phyloP scores from a whole-genome alignment of 2,329 filamentous ascomycete genomes.

The Arthrinium phaeospermum region DNA sequence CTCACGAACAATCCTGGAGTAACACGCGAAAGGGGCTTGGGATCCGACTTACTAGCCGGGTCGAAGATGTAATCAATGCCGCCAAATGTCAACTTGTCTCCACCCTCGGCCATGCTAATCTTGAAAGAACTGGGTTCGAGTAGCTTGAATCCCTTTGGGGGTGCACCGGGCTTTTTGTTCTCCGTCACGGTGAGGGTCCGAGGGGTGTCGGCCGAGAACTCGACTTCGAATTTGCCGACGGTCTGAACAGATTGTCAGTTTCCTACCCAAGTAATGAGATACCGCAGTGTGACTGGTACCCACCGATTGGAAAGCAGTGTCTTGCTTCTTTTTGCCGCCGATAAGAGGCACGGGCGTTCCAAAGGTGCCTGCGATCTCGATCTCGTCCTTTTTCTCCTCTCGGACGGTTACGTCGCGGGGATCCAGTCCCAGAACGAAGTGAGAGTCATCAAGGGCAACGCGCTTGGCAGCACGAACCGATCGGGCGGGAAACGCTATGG shows the following conservation, averaged over 20 bases:
- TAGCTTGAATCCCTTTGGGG: conserved; percentile 44
- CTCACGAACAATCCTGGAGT: too few relatives aligned
- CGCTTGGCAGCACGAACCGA: neutral
- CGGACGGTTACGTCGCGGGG: neutral
- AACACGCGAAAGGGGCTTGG: neutral
- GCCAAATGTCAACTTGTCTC: conserved; percentile 39
- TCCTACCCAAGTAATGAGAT: neutral
- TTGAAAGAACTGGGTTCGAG: conserved; percentile 45
- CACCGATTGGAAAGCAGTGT: conserved; percentile 9
- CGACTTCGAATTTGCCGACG: conserved; percentile 41
- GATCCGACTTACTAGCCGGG: conserved; percentile 37
- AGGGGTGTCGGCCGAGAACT: conserved; percentile 43
- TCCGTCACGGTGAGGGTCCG: conserved; percentile 44
- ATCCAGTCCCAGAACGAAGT: neutral
- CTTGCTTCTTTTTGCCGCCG: conserved; percentile 12
- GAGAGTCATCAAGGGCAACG: neutral
- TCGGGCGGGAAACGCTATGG: neutral
- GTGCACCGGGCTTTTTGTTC: conserved; percentile 41
- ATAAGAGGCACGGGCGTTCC: conserved; percentile 10
- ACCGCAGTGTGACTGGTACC: neutral
- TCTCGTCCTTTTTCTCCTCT: too few relatives aligned
- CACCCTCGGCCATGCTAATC: conserved; percentile 41
- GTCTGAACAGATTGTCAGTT: neutral
- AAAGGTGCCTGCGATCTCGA: neutral
- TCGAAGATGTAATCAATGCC: conserved; percentile 49